phyloP scores from a whole-genome alignment of 495 filamentous ascomycete species.

The Podospora australis region DNA sequence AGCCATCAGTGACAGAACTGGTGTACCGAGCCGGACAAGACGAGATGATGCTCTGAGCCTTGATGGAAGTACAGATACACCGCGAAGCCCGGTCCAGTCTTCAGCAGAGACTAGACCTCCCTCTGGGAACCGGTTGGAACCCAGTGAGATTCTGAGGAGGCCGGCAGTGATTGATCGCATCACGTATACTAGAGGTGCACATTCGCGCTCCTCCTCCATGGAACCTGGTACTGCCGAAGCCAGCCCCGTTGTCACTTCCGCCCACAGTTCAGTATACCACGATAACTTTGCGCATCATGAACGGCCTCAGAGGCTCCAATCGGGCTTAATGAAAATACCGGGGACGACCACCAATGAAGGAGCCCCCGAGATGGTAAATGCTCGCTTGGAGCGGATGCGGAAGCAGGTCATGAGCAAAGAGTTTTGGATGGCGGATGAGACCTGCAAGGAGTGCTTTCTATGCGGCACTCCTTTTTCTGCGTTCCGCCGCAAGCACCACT shows the following conservation, averaged over 20 bases:
- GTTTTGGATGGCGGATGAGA: slow-evolving; percentile 99
- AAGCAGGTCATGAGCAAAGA: slow-evolving; percentile 85
- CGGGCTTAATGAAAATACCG: slow-evolving; percentile 43
- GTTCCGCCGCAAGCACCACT: slow-evolving; percentile 95
- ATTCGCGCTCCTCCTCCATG: slow-evolving; percentile 59
- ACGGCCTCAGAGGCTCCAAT: slow-evolving; percentile 35
- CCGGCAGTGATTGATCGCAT: slow-evolving; percentile 49
- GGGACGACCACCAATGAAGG: slow-evolving; percentile 50
- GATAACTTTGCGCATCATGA: slow-evolving; percentile 43
- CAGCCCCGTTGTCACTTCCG: slow-evolving; percentile 47
- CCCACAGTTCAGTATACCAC: slow-evolving; percentile 48
- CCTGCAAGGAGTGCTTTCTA: slow-evolving; percentile 93
- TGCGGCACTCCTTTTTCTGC: slow-evolving; percentile 87
- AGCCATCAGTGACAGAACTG: slow-evolving; percentile 30
- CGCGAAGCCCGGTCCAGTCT: slow-evolving; percentile 35
- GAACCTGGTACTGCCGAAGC: slow-evolving; percentile 47
- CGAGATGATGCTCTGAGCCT: slow-evolving; percentile 36
- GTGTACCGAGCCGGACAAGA: slow-evolving; percentile 24
- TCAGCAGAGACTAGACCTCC: slow-evolving; percentile 26
- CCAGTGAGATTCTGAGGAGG: slow-evolving; percentile 25
- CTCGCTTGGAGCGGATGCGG: slow-evolving; percentile 59
- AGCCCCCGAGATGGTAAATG: slow-evolving; percentile 53
- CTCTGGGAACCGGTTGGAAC: slow-evolving; percentile 19
- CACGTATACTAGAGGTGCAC: slow-evolving; percentile 43
- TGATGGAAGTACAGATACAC: slow-evolving; percentile 36